These are phyloP conservation scores for Phytomonas sp. DNA, from an alignment of 208 protist species.

Conservation along the genomic window DNA sequence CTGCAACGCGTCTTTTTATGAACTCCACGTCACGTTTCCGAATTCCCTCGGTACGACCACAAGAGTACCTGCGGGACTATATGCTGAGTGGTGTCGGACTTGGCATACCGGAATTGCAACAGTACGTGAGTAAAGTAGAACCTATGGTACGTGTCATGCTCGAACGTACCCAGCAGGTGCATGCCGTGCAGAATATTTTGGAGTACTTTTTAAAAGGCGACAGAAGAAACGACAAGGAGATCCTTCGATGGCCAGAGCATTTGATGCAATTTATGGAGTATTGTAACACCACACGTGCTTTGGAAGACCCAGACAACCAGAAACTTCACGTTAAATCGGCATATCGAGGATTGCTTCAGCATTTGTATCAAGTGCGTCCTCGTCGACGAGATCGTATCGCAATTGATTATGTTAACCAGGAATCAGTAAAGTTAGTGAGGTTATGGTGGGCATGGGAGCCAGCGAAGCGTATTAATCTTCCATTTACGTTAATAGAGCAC, in stretches of 20 bases:
- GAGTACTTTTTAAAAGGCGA: constrained; percentile 48
- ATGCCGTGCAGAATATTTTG: constrained; percentile 67
- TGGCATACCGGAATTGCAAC: constrained; percentile 76
- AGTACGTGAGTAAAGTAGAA: constrained; percentile 82
- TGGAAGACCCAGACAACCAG: constrained; percentile 63
- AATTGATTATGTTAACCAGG: constrained; percentile 36
- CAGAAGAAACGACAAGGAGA: not conserved
- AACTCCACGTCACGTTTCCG: constrained; percentile 23
- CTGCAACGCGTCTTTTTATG: not conserved
- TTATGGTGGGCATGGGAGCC: constrained; percentile 44
- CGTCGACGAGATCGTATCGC: constrained; percentile 49
- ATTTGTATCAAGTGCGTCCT: constrained; percentile 48
- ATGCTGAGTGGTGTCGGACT: constrained; percentile 56
- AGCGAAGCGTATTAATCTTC: constrained; percentile 23
- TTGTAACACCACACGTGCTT: constrained; percentile 61
- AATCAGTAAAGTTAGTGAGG: constrained; percentile 34
- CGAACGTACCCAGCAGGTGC: constrained; percentile 80
- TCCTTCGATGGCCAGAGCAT: constrained; percentile 75
- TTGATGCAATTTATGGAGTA: constrained; percentile 88
- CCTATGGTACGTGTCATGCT: constrained; percentile 83
- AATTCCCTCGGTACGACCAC: constrained; percentile 57
- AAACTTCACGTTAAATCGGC: constrained; percentile 38
- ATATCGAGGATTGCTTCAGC: constrained; percentile 48
- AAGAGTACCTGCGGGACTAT: constrained; percentile 74
- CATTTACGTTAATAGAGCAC: constrained; percentile 53